A percentile compares a stretch with the other conserved stretches of the same genome.
Evolutionary conservation across 2,329 filamentous ascomycete genomes (phyloP).

Genomic region (Ascochyta rabiei): DNA sequence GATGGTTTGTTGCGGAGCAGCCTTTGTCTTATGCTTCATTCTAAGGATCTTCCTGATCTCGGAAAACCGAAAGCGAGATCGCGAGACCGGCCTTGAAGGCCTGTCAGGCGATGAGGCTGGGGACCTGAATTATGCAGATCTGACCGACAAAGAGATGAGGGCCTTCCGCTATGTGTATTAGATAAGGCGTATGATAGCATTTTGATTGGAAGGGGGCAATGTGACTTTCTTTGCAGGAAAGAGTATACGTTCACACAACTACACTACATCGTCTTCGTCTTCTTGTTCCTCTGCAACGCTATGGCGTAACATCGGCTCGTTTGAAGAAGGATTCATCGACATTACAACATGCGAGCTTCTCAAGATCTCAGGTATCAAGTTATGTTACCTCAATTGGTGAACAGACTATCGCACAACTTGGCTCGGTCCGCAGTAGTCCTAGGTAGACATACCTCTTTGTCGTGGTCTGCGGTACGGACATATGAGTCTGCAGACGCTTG

Average conservation of each 20-base stretch:
- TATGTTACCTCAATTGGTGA: neutral
- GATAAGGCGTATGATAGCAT: neutral
- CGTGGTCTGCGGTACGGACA: conserved; percentile 6
- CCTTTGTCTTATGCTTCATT: conserved; percentile 14
- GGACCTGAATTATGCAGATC: conserved; percentile 15
- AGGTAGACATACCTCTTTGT: neutral
- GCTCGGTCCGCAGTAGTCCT: neutral
- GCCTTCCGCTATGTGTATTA: conserved; percentile 23
- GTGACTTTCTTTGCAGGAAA: no score
- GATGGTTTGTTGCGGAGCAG: conserved; percentile 18
- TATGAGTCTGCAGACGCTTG: conserved; percentile 6
- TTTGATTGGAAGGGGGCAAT: neutral
- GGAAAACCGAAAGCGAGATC: conserved; percentile 20
- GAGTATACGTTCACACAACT: neutral
- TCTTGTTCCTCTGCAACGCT: neutral
- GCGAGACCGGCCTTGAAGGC: conserved; percentile 7
- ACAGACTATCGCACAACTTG: neutral
- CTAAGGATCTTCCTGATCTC: conserved; percentile 18
- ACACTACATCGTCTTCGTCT: neutral
- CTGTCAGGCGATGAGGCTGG: conserved; percentile 1
- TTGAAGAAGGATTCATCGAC: neutral
- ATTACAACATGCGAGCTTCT: neutral
- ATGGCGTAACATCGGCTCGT: neutral
- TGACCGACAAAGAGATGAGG: conserved; percentile 21
- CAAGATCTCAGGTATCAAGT: neutral